Base-by-base conservation (phyloP, 108 stramenopile species). In the Cylindrotheca closterium region DNA sequence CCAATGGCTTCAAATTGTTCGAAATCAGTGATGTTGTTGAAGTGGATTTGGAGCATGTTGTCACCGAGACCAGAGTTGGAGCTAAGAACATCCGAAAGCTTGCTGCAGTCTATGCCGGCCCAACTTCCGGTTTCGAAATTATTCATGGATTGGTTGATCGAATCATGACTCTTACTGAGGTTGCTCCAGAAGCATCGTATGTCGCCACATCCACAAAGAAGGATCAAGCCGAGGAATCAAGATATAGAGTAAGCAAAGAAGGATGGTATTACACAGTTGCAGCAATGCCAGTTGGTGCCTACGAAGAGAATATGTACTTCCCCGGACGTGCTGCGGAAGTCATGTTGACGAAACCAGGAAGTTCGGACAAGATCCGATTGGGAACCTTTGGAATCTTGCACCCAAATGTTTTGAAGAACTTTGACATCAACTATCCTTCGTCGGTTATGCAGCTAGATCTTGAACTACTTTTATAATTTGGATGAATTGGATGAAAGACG, bases 61-160 rank as follows among this genome's bases (percentile, higher is more conserved):
- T 87, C 22, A 88, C 93, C 15, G 89, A 88, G 26, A 92, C 84
- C 37, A 89, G 96, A 67, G 94, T 97, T 4, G 99, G 99, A 26
- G 95, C 98, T 23, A 84, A 82, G 62, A 98, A 99, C 69, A 65
- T 63, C 18, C 73, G 99, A 2, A 71, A 87, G 29, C 65, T 98
- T 24, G 94, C 87, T 49, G 97, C 96, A 48, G 81, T 94, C 3
- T 97, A 97, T 68, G 86, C 96, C 24, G 96, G 97, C 42, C 92
- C 87, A 17, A 96, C 95, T 3, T 86, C 96, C 12, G 97, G 97
- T n/a, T 98, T 99, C 76, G 99, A 98, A 74, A 89, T 96, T 48
- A 94, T 99, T 55, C 98, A 98, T 80, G 99, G 99, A 32, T 77
- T 98, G 45, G 96, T 97, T 17, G 98, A 98, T 72, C 82, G 97